These are phyloP conservation scores for Globisporangium okanoganense DNA, from an alignment of 352 stramenopile genomes.

Conservation along the genomic window DNA sequence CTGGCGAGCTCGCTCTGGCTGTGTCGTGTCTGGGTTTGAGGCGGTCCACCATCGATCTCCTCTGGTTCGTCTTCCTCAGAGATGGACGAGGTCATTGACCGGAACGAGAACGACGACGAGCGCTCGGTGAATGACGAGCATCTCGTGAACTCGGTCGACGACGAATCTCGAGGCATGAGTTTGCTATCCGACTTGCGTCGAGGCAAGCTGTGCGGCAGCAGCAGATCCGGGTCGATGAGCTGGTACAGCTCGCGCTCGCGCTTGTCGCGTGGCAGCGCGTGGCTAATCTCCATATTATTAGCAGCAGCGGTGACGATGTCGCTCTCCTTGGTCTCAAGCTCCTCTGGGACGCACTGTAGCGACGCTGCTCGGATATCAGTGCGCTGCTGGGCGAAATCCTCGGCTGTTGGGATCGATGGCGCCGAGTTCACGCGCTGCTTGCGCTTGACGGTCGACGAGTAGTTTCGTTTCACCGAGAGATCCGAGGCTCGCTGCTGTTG, in stretches of 20 bases:
- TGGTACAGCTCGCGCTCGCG: constrained; percentile 21
- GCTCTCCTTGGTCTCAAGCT: constrained; percentile 33
- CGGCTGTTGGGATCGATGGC: background rate
- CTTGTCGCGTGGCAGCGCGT: background rate
- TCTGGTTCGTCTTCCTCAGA: background rate
- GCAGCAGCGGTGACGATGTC: constrained; percentile 13
- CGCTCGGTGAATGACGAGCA: background rate
- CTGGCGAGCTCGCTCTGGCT: background rate
- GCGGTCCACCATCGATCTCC: background rate
- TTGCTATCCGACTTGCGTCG: constrained; percentile 10
- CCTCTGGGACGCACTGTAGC: constrained; percentile 39
- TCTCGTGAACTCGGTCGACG: background rate
- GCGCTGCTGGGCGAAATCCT: background rate
- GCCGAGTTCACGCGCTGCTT: constrained; percentile 24
- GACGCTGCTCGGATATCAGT: constrained; percentile 30
- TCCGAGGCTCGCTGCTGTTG: background rate
- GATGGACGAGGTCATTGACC: constrained; percentile 1
- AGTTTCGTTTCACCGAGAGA: background rate
- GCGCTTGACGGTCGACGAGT: constrained; percentile 3
- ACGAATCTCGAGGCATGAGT: background rate
- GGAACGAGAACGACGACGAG: background rate
- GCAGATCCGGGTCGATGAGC: constrained; percentile 27
- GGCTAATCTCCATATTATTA: constrained; percentile 16
- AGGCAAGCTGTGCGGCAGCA: constrained; percentile 7
- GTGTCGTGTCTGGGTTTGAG: background rate